phyloP scores from a whole-genome alignment of 768 basidiomycete genomes.

The Antrodiella citrinella region DNA sequence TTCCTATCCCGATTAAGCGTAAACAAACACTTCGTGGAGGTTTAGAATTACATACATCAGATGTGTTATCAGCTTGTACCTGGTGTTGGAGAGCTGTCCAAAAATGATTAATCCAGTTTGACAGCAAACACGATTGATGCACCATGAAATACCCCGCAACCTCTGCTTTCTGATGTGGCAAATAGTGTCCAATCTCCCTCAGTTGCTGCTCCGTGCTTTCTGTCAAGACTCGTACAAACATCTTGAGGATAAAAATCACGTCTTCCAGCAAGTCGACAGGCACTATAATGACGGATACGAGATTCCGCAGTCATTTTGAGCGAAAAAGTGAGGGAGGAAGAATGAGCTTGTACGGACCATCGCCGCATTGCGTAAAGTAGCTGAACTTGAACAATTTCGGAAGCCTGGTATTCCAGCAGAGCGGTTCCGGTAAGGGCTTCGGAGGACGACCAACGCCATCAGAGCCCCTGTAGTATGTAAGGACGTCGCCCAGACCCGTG shows the following conservation, averaged over 20 bases:
- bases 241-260: slow-evolving; percentile 16
- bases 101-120: too few species aligned
- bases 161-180: slow-evolving; percentile 4
- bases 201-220: slow-evolving; percentile 15
- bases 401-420: slow-evolving; percentile 5
- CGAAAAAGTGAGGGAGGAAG: too few species aligned
- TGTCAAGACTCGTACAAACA: slow-evolving; percentile 14
- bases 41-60: slow-evolving; percentile 2
- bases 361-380: slow-evolving; percentile 13
- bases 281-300: slow-evolving; percentile 7
- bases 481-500: not conserved
- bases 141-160: slow-evolving; percentile 7
- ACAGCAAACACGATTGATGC: too few species aligned
- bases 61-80: slow-evolving; percentile 2
- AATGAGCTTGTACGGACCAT: too few species aligned
- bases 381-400: slow-evolving; percentile 15
- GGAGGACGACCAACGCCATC: not conserved
- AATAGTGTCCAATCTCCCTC: slow-evolving; percentile 13
- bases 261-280: slow-evolving; percentile 13
- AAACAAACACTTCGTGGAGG: too few species aligned
- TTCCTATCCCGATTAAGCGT: too few species aligned
- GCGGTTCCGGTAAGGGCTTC: slow-evolving; percentile 1
- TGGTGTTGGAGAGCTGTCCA: slow-evolving; percentile 1
- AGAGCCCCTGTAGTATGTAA: not conserved
- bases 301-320: too few species aligned